These are phyloP conservation scores for Exophiala lecanii-corni DNA, from an alignment of 2,329 filamentous ascomycete genomes.

Conservation along the genomic window DNA sequence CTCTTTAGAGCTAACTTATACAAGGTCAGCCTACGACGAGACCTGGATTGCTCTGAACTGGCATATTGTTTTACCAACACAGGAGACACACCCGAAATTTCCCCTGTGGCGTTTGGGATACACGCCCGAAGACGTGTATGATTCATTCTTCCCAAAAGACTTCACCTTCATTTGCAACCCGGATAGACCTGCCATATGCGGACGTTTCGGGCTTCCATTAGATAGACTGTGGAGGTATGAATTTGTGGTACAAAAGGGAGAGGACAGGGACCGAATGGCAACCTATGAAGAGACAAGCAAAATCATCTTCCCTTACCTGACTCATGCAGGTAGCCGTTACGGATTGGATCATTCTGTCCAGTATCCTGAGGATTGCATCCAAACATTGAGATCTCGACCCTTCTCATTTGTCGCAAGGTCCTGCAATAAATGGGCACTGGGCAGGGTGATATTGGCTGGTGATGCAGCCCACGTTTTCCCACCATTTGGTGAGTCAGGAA, in stretches of 20 bases:
- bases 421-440: conserved; percentile 27
- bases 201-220: conserved; percentile 28
- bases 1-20: not conserved
- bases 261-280: conserved; percentile 31
- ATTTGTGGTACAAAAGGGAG: conserved; percentile 33
- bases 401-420: conserved; percentile 27
- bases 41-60: conserved; percentile 32
- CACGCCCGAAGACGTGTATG: conserved; percentile 28
- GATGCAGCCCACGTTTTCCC: conserved; percentile 31
- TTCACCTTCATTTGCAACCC: conserved; percentile 31
- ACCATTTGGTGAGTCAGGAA: conserved; percentile 24
- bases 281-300: conserved; percentile 20
- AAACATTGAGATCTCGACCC: conserved; percentile 26
- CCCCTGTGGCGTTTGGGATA: conserved; percentile 30
- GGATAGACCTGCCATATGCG: conserved; percentile 27
- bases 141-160: conserved; percentile 29
- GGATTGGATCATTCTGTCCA: conserved; percentile 19
- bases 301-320: conserved; percentile 29
- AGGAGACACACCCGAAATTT: conserved; percentile 29
- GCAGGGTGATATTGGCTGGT: conserved; percentile 25
- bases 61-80: conserved; percentile 27
- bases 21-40: conserved; percentile 28
- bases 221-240: conserved; percentile 34
- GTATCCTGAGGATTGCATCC: conserved; percentile 28
- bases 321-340: conserved; percentile 27